These are phyloP conservation scores for Bodo saltans DNA, from an alignment of 78 protist species.

Conservation along the genomic window DNA sequence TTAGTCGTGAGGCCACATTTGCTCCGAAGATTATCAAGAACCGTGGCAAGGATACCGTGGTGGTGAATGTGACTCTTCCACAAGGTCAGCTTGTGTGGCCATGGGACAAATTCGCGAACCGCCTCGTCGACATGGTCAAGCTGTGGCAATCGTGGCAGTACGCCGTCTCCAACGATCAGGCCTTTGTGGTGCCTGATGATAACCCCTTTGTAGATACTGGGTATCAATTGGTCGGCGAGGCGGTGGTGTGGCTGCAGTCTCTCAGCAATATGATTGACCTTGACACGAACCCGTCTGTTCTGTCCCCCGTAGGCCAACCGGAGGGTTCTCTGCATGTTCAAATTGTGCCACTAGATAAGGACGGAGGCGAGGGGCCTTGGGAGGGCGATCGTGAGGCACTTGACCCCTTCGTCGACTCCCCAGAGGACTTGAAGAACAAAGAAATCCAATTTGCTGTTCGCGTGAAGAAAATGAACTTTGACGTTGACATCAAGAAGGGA, in stretches of 20 bases:
- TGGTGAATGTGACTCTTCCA: background rate
- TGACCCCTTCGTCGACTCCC: constrained; percentile 32
- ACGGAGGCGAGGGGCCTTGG: constrained; percentile 33
- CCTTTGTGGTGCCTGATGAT: background rate
- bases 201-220: constrained; percentile 14
- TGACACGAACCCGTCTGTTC: background rate
- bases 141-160: constrained; percentile 23
- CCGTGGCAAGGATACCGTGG: constrained; percentile 15
- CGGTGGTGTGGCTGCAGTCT: constrained; percentile 14
- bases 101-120: constrained; percentile 16
- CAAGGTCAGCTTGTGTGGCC: constrained; percentile 22
- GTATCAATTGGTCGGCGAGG: constrained; percentile 18
- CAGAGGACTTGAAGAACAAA: background rate
- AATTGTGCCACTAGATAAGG: background rate
- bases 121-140: constrained; percentile 29
- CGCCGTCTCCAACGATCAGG: background rate
- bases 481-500: constrained; percentile 16
- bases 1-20: background rate
- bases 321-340: constrained; percentile 7
- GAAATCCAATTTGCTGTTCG: background rate
- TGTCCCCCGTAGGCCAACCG: background rate
- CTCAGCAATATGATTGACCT: constrained; percentile 21
- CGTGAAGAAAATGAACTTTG: background rate
- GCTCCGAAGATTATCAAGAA: constrained; percentile 11
- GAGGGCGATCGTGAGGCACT: background rate